Base-by-base conservation (phyloP, 345 rosid genomes). In the Dimocarpus longan region DNA sequence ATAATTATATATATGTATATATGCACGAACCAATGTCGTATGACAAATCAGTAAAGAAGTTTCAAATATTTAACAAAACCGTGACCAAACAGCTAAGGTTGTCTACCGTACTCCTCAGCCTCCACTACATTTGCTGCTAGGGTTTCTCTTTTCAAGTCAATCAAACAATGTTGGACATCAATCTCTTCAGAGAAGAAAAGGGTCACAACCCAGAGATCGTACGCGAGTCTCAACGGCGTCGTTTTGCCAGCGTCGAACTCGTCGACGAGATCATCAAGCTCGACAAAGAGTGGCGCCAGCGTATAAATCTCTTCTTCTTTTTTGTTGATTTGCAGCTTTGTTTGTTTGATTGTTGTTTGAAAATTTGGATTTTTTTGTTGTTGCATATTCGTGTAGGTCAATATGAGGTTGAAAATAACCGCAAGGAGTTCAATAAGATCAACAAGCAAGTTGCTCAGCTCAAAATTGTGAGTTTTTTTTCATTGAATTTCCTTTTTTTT, bases 241-340 rank as follows among this genome's bases (percentile, higher is more conserved):
- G 98, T 44, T 92, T 83, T 65, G 93, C 95, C 63, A 74, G 22
- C 65, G 95, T 88, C 78, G 90, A 79, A 9, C 46, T 90, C 66
- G 95, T 95, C 64, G 95, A 92, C 73, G 95, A 89, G 83, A 90
- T 95, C 66, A 88, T 95, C 64, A 56, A 54, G 22, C 94, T 90
- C 66, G 98, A 95, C 82, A 88, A 89, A 83, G 89, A 86, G 56
- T 92, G 95, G 97, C 92, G 98, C 74, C 89, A 88, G 63, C 86
- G 98, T 93, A 88, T 63, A 8, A 42, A 15, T 28, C 11, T 44
- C 15, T 6, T 22, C 62, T 21, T 56, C 19, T 66, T 43, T 39
- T 22, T 13, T 22, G 5, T 8, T 42, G 13, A 0, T 21, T 52
- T 44, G 15, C 22, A 1, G 40, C 26, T 22, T n/a, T 18, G 0